phyloP scores from a whole-genome alignment of 352 stramenopile species.

The Globisporangium middletonii region DNA sequence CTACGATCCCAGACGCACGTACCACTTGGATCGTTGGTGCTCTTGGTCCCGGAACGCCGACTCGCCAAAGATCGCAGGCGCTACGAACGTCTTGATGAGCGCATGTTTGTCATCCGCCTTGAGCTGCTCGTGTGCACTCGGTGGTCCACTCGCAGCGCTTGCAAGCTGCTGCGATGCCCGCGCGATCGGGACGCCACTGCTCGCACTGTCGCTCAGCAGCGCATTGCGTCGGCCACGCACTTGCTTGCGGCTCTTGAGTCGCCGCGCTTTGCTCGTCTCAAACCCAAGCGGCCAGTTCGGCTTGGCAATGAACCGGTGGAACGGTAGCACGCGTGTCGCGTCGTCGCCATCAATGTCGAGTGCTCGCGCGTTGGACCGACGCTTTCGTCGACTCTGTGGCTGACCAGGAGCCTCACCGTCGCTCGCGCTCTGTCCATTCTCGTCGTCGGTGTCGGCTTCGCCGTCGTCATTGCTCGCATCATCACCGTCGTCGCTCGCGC shows the following conservation, averaged over 20 bases:
- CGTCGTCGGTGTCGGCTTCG: constrained; percentile 7
- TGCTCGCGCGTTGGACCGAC: constrained; percentile 4
- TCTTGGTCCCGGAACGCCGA: constrained; percentile 49
- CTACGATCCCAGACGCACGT: background rate
- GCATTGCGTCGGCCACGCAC: constrained; percentile 40
- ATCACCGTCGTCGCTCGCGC: constrained; percentile 14
- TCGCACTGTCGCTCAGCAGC: constrained; percentile 10
- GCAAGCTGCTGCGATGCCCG: background rate
- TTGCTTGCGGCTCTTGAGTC: constrained; percentile 37
- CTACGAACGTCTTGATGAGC: constrained; percentile 34
- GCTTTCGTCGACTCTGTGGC: background rate
- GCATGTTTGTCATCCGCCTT: constrained; percentile 30
- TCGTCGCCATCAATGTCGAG: background rate
- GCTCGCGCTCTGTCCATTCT: constrained; percentile 5
- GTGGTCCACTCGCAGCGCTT: constrained; percentile 7
- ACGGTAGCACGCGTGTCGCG: constrained; percentile 31
- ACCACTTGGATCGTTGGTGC: constrained; percentile 49
- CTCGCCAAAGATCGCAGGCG: constrained; percentile 61
- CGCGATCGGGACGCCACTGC: background rate
- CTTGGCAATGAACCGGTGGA: constrained; percentile 53
- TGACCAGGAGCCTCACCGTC: background rate
- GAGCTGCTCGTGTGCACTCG: constrained; percentile 20
- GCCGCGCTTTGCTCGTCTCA: constrained; percentile 20
- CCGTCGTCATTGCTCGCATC: constrained; percentile 8
- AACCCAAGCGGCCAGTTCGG: constrained; percentile 63